Percentiles rank a stretch among this genome's conserved stretches.
phyloP scores from a whole-genome alignment of 2,329 filamentous ascomycete genomes.

The Chaetomiaceae sp. region DNA sequence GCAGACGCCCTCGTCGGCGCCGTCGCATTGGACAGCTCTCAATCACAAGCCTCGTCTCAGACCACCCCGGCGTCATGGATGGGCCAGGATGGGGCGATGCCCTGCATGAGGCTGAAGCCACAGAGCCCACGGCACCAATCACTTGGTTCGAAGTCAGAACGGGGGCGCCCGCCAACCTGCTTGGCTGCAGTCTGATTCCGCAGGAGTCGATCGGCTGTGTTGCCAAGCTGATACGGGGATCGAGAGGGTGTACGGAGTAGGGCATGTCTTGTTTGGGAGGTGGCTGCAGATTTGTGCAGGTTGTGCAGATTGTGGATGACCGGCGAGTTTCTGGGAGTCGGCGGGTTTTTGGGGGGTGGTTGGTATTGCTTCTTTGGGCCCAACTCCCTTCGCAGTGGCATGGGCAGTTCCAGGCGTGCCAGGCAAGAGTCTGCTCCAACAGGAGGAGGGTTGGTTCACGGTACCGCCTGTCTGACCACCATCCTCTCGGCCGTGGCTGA shows the following conservation, averaged over 20 bases:
- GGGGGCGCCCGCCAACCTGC: neutral
- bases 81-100: neutral
- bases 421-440: too few relatives aligned
- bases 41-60: constrained; percentile 15
- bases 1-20: too few relatives aligned
- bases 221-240: neutral
- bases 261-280: constrained; percentile 6
- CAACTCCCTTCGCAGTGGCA: too few relatives aligned
- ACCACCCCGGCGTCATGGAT: constrained; percentile 6
- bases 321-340: neutral
- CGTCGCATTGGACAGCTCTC: too few relatives aligned
- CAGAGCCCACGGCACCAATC: neutral
- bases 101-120: constrained; percentile 20
- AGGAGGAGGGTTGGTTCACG: too few relatives aligned
- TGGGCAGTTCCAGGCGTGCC: too few relatives aligned
- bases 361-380: too few relatives aligned
- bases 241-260: neutral
- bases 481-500: too few relatives aligned
- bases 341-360: too few relatives aligned
- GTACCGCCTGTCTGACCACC: too few relatives aligned
- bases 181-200: too few relatives aligned
- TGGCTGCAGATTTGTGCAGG: constrained; percentile 14
- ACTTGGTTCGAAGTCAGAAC: neutral
- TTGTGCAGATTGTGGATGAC: too few relatives aligned
- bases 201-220: neutral